phyloP scores from a whole-genome alignment of 768 basidiomycete species.

The Strobilomyces dryophilus region DNA sequence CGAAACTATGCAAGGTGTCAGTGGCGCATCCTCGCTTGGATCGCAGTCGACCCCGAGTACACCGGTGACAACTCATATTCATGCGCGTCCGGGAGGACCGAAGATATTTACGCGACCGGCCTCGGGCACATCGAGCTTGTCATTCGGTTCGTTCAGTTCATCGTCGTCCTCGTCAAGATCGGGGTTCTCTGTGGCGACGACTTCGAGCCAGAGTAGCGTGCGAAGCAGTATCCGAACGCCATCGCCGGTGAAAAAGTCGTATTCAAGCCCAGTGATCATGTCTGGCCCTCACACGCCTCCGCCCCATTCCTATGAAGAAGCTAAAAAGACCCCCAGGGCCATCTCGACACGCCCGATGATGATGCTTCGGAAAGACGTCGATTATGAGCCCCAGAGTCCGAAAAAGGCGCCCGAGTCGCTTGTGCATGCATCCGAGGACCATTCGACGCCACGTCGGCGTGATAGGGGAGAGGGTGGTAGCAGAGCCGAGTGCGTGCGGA shows the following conservation, averaged over 20 bases:
- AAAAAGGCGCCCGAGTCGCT: conserved; percentile 42
- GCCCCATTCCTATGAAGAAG: conserved; percentile 23
- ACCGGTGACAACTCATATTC: conserved; percentile 24
- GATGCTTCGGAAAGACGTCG: conserved; percentile 68
- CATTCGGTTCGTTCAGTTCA: conserved; percentile 23
- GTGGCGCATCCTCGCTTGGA: neutral
- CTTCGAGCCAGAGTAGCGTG: conserved; percentile 26
- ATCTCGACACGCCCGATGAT: conserved; percentile 44
- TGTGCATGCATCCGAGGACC: conserved; percentile 29
- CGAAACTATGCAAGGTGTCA: conserved; percentile 44
- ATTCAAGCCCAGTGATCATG: conserved; percentile 16
- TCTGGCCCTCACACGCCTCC: conserved; percentile 21
- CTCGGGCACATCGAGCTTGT: conserved; percentile 16
- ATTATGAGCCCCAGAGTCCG: conserved; percentile 71
- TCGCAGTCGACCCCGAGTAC: conserved; percentile 35
- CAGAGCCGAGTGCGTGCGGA: conserved; percentile 33
- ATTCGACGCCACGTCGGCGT: conserved; percentile 7
- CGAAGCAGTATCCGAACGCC: conserved; percentile 30
- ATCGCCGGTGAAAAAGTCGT: conserved; percentile 41
- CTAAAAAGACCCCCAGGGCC: conserved; percentile 20
- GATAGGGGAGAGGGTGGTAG: conserved; percentile 10
- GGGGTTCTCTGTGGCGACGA: conserved; percentile 38
- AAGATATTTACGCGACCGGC: conserved; percentile 24
- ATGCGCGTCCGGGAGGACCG: conserved; percentile 13
- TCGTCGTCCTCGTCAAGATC: conserved; percentile 32